A percentile compares a stretch with the other conserved stretches of the same genome.
Evolutionary conservation across 495 filamentous ascomycete species (phyloP).

Genomic region (Friedmanniomyces simplex): DNA sequence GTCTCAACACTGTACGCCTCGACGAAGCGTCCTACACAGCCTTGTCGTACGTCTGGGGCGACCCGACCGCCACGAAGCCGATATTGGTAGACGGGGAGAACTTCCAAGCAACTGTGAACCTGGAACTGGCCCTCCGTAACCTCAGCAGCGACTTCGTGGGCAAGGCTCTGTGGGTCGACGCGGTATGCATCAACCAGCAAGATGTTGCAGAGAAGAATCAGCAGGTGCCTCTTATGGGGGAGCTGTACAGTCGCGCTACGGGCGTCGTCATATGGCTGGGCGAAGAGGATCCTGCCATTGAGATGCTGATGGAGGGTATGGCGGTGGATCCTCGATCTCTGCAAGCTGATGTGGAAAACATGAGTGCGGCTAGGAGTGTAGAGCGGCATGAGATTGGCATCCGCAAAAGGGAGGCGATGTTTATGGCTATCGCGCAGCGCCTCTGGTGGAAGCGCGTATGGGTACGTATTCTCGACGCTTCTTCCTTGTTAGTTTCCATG

Average conservation of each 20-base stretch:
- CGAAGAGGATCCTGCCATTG: background rate
- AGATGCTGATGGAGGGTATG: background rate
- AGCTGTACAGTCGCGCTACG: constrained; percentile 13
- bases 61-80: background rate
- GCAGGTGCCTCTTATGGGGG: constrained; percentile 19
- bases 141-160: background rate
- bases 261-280: constrained; percentile 22
- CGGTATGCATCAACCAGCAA: constrained; percentile 12
- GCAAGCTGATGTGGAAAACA: too few species aligned
- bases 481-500: too few species aligned
- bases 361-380: too few species aligned
- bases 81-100: background rate
- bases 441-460: too few species aligned
- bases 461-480: too few species aligned
- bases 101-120: background rate
- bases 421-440: too few species aligned
- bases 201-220: constrained; percentile 13
- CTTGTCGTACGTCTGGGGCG: constrained; percentile 12
- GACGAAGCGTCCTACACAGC: background rate
- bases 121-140: background rate
- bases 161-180: constrained; percentile 2
- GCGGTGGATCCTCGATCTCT: background rate
- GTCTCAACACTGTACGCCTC: background rate
- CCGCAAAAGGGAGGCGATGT: too few species aligned
- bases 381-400: too few species aligned